These are phyloP conservation scores for Fraxinus americana DNA, from an alignment of 257 asterid species.

Conservation along the genomic window DNA sequence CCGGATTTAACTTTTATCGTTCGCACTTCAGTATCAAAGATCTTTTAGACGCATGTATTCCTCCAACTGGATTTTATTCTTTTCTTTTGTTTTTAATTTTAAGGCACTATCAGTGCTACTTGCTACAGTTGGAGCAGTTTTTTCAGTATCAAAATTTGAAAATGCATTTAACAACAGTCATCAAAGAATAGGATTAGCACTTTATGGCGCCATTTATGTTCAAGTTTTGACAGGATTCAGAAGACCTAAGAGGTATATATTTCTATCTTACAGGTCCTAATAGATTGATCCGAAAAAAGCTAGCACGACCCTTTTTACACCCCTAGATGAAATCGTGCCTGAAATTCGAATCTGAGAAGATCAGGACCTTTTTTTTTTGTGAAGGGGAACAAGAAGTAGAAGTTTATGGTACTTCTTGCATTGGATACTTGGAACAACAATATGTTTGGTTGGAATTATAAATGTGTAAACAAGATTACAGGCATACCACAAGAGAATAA, in stretches of 20 bases:
- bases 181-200: conserved; percentile 83
- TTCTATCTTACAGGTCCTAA: neutral
- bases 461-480: conserved; percentile 72
- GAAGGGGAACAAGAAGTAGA: conserved; percentile 63
- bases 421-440: conserved; percentile 74
- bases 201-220: conserved; percentile 67
- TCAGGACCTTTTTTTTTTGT: neutral
- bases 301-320: neutral
- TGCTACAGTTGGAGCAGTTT: conserved; percentile 67
- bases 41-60: neutral
- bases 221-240: conserved; percentile 61
- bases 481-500: conserved; percentile 60
- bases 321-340: neutral
- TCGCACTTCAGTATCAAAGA: neutral
- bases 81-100: neutral
- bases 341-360: neutral
- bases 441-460: conserved; percentile 55
- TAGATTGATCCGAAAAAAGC: neutral
- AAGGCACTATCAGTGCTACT: conserved; percentile 66
- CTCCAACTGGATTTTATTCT: neutral
- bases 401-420: conserved; percentile 66
- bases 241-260: conserved; percentile 65
- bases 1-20: no score
- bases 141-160: conserved; percentile 75
- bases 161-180: conserved; percentile 70